A percentile compares a stretch with the other conserved stretches of the same genome.
These are phyloP conservation scores for Ricinus communis DNA, from an alignment of 345 rosid genomes.

Conservation along the genomic window DNA sequence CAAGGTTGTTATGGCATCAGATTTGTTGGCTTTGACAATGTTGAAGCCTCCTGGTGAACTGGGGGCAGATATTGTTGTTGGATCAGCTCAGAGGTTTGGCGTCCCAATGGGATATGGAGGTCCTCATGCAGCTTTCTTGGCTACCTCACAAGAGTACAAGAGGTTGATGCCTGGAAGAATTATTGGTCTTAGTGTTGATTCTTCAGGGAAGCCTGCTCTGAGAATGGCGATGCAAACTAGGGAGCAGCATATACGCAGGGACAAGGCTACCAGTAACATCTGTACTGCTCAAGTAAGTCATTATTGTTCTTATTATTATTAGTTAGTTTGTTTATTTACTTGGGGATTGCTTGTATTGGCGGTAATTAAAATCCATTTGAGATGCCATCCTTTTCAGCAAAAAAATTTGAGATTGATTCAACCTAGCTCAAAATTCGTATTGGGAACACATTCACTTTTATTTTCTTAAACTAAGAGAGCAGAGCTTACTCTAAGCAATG, in stretches of 20 bases:
- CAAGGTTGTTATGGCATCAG: slow-evolving; percentile 96
- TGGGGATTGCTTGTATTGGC: not conserved
- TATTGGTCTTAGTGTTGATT: slow-evolving; percentile 92
- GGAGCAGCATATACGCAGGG: slow-evolving; percentile 98
- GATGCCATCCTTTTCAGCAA: slow-evolving; percentile 1
- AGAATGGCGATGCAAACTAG: slow-evolving; percentile 99
- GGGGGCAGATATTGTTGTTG: slow-evolving; percentile 93
- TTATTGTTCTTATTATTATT: slow-evolving; percentile 10
- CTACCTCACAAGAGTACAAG: slow-evolving; percentile 97
- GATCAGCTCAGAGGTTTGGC: slow-evolving; percentile 96
- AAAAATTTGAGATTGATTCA: not conserved
- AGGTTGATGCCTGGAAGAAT: slow-evolving; percentile 99
- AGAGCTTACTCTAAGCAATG: not conserved
- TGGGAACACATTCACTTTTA: not conserved
- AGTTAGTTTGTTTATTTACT: slow-evolving; percentile 2
- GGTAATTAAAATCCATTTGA: not conserved
- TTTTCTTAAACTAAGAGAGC: not conserved
- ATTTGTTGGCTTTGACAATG: slow-evolving; percentile 86
- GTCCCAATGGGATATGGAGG: slow-evolving; percentile 99
- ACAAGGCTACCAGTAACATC: slow-evolving; percentile 99
- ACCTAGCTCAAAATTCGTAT: not conserved
- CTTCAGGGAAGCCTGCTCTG: slow-evolving; percentile 85
- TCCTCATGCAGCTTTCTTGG: slow-evolving; percentile 96
- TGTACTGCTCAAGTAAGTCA: slow-evolving; percentile 93
- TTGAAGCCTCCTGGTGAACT: slow-evolving; percentile 97